Conservation (phyloP, 2,329 filamentous ascomycete genomes). For the Neofusicoccum laricinum region DNA sequence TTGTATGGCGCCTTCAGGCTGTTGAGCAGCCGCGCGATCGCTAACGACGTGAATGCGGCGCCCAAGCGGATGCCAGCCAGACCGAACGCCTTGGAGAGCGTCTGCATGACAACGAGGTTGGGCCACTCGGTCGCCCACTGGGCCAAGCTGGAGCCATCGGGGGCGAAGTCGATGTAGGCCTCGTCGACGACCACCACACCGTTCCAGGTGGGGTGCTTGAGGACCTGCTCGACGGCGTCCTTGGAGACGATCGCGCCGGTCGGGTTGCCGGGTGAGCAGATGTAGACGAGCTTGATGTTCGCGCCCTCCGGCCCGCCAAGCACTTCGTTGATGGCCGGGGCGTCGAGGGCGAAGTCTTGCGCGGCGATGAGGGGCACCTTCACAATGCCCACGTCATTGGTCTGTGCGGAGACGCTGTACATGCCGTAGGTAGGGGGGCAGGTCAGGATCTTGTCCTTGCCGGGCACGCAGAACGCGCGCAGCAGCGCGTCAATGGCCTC, state of each 20-base stretch:
- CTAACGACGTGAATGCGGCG: constrained; percentile 72
- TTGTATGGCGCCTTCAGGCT: constrained; percentile 96
- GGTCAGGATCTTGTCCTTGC: constrained; percentile 83
- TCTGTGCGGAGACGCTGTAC: constrained; percentile 91
- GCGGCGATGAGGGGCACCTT: constrained; percentile 76
- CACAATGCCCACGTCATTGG: constrained; percentile 86
- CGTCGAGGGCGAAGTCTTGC: constrained; percentile 70
- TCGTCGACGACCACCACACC: constrained; percentile 91
- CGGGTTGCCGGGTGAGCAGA: constrained; percentile 94
- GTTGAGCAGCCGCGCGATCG: constrained; percentile 79
- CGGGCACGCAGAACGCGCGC: constrained; percentile 87
- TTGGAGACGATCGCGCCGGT: constrained; percentile 78
- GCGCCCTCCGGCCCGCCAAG: constrained; percentile 56
- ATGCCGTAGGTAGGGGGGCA: constrained; percentile 98
- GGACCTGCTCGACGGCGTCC: constrained; percentile 66
- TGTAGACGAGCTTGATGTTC: constrained; percentile 81
- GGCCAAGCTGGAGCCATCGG: constrained; percentile 74
- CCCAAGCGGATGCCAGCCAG: constrained; percentile 91
- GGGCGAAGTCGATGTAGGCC: constrained; percentile 93
- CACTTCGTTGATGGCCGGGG: constrained; percentile 62
- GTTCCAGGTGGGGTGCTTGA: constrained; percentile 91
- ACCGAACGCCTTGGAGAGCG: constrained; percentile 95
- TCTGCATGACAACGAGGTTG: constrained; percentile 97
- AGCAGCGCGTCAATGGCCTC: constrained; percentile 95
- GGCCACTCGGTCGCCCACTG: constrained; percentile 92